Base-by-base conservation (phyloP, 805 yeast species). In the Ogataea populi-albae region DNA sequence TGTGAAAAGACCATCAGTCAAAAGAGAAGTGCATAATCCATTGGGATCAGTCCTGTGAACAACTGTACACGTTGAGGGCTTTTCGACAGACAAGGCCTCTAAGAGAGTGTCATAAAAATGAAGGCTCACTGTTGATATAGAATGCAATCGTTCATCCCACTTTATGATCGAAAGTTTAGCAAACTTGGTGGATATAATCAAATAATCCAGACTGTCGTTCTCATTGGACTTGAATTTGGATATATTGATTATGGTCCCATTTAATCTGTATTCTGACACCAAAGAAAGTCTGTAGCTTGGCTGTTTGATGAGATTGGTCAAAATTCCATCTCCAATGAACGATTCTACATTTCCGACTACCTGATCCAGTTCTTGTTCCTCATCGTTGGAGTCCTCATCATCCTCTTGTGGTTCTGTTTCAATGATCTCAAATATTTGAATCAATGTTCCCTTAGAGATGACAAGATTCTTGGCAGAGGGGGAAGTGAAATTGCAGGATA, bases 41-140 rank as follows among this genome's bases (percentile, higher is more conserved):
- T 67, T 69, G 1, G 95, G 86, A 38, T 85, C 95, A 0, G 75
- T 65, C 17, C 77, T 61, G 38, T 84, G 66, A 6, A 63, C 61
- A 1, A 84, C 62, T 5, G 60, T 56, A 34, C 64, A 43, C 49
- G 49, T 51, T 10, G 52, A 47, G 17, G 59, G 47, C 16, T 60
- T 60, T 35, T 70, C 77, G 31, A 70, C 63, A 2, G 79, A 69
- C 8, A 69, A 50, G 22, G 69, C 65, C 26, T 71, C 71, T 33
- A 87, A 65, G 17, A 76, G 75, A 28, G 77, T 74, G 49, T 91
- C 97, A 58, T 89, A 93, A 55, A 75, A 87, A 62, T 93, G 98
- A 34, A 93, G 64, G 33, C 95, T 84, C 1, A 77, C 71, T 0
- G 96, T 86, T 17, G 72, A 66, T n/a, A 91, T 66, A 1, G 72